Base-by-base conservation (phyloP, 2,329 filamentous ascomycete species). In the Exserohilum turcica region DNA sequence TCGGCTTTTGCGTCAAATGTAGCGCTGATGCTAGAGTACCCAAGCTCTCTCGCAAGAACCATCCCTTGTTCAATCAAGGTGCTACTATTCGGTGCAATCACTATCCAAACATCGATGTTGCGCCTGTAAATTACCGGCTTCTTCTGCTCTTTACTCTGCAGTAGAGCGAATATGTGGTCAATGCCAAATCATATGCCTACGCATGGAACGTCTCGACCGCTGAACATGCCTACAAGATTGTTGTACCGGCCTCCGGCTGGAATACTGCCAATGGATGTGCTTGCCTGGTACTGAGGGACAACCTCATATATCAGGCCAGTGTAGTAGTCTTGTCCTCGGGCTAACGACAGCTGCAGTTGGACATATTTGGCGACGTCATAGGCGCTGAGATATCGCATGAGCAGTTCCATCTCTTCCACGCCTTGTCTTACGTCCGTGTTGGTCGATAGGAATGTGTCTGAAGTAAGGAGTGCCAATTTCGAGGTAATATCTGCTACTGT, bases 151-250 rank as follows among this genome's bases (percentile, higher is more conserved):
- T 85, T 81, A n/a, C 89, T 86, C 74, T 93, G 91, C 55, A 86
- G 89, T 66, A 96, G 91, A 60, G 88, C 90, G 77, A 94, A 94
- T 67, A 96, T 96, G 61, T 91, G 86, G 75, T 96, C 91, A 39
- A 96, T 89, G 52, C 92, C 91, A 71, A 96, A 96, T 1, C 91
- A 95, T 62, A 94, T 88, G 59, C 89, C 89, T 6, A 92, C 88
- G 61, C 89, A 92, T n/a, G 89, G 91, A 43, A 96, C 89, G 71
- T 91, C 85, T 77, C 91, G 91, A 63, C 86, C 86, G 46, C 84
- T 86, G 79, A 94, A 96, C 89, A 94, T 95, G 76, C 89, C 88
- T 12, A 96, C 91, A 6, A 96, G 83, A 68, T 92, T 88, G 74
- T 96, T 91, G 74, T 96, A 96, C 56, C 91, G 39, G 12, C 52